A percentile compares a stretch with the other conserved stretches of the same genome.
Conservation (phyloP, 345 rosid species). For the Sisymbrium altissimum region DNA sequence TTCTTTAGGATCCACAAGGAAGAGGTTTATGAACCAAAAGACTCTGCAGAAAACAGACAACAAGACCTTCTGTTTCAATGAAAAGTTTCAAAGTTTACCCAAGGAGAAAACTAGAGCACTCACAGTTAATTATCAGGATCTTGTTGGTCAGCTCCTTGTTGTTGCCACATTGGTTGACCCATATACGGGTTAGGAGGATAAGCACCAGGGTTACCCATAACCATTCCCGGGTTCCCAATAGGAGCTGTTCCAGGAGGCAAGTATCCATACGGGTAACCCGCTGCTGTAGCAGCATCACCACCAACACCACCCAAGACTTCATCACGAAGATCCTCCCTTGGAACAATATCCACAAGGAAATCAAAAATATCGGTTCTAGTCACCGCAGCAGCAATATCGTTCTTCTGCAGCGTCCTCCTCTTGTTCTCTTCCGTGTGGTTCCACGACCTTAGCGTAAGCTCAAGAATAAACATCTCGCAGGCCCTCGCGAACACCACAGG, state of each 20-base stretch:
- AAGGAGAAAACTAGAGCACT: not conserved
- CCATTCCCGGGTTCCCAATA: conserved; percentile 66
- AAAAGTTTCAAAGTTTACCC: not conserved
- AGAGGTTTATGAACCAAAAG: not conserved
- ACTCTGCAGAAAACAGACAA: conserved; percentile 13
- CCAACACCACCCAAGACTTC: conserved; percentile 49
- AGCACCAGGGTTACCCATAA: conserved; percentile 73
- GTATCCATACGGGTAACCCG: conserved; percentile 61
- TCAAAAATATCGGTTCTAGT: conserved; percentile 89
- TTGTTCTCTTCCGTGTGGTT: conserved; percentile 95
- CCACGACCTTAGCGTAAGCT: conserved; percentile 82
- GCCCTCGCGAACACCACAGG: conserved; percentile 89
- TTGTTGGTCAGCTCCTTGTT: conserved; percentile 63
- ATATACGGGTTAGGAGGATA: conserved; percentile 62
- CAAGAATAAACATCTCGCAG: conserved; percentile 90
- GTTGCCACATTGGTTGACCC: conserved; percentile 70
- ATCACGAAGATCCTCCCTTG: conserved; percentile 84
- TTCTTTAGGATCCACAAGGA: not conserved
- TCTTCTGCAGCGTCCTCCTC: conserved; percentile 87
- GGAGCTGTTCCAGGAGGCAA: conserved; percentile 62
- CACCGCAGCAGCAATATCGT: conserved; percentile 87
- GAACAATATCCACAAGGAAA: conserved; percentile 88
- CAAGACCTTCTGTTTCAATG: not conserved
- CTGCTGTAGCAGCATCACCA: conserved; percentile 48
- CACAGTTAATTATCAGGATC: conserved; percentile 40